These are phyloP conservation scores for Graphiopsis chlorocephala DNA, from an alignment of 2,329 filamentous ascomycete genomes.

Conservation along the genomic window DNA sequence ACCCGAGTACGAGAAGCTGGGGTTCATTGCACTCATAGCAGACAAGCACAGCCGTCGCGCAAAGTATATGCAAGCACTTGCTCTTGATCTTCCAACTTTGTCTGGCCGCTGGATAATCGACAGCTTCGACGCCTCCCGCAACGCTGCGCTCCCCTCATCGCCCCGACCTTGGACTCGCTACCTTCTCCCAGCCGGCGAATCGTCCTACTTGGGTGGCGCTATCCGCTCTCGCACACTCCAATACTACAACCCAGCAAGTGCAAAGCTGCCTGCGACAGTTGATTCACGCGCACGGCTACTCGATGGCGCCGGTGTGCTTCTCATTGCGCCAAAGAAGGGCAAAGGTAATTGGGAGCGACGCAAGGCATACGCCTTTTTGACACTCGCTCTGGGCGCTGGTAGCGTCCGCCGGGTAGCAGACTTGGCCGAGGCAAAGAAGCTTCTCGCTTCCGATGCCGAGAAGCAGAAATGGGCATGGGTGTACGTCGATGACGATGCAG, in stretches of 20 bases:
- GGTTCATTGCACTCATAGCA: constrained; percentile 82
- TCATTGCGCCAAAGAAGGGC: constrained; percentile 64
- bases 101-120: constrained; percentile 76
- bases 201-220: constrained; percentile 70
- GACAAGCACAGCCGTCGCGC: constrained; percentile 80
- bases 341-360: constrained; percentile 54
- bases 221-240: constrained; percentile 69
- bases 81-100: constrained; percentile 82
- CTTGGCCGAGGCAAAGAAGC: constrained; percentile 61
- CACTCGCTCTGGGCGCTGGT: constrained; percentile 71
- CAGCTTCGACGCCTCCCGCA: constrained; percentile 52
- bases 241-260: constrained; percentile 57
- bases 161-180: constrained; percentile 73
- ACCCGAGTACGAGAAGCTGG: constrained; percentile 51
- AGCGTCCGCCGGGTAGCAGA: constrained; percentile 64
- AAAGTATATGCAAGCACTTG: constrained; percentile 93
- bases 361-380: constrained; percentile 75
- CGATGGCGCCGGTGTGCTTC: constrained; percentile 65
- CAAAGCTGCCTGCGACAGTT: constrained; percentile 58
- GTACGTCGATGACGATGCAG: constrained; percentile 67
- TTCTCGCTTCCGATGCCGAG: constrained; percentile 53
- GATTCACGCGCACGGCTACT: constrained; percentile 38
- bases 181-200: constrained; percentile 80
- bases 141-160: constrained; percentile 10
- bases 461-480: constrained; percentile 68